Base-by-base conservation (phyloP, 1,139 yeast genomes). In the Kurtzmaniella quercitrusa region DNA sequence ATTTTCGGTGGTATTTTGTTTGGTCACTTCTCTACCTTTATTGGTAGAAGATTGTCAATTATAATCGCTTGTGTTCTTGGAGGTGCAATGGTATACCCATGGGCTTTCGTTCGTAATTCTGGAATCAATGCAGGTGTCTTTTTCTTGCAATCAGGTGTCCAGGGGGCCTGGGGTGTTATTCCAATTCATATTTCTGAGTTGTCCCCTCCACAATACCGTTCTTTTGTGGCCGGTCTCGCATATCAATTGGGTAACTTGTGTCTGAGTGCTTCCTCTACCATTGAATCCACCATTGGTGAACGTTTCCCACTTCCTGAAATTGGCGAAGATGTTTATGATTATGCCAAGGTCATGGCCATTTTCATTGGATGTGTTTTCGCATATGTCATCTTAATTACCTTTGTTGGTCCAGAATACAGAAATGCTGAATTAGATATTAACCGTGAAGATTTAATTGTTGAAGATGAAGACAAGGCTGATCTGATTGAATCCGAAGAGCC, bases 121-220 rank as follows among this genome's bases (percentile, higher is more conserved):
- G 87, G 81, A 30, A 76, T 84, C 50, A 82, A 85, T 55, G 94
- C 93, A 5, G 84, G 87, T 45, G 93, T 74, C 1, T 87, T 86
- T 63, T 85, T 84, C 67, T 65, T 87, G 53, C 95, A 88, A 62
- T 80, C 82, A 55, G 81, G 81, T 51, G 93, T 87, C 40, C 95
- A 86, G 63, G 95, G 95, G 50, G 85, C 88, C 15, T 88, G 95
- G 89, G 94, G 95, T 52, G 86, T 85, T 38, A 75, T 84, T 50
- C 95, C 95, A 43, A 78, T 84, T 49, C 88, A 85, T 60, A 68
- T 86, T 41, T 73, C 87, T 2, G 95, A 86, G 63, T 71, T 87
- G 49, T 77, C 93, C n/a, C 81, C 79, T 35, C 93, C 91, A 19
- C 82, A 83, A 51, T 83, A 82, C 65, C 75, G 86, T 59, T 72